phyloP scores from a whole-genome alignment of 805 yeast species.

The Dipodascus albidus region DNA sequence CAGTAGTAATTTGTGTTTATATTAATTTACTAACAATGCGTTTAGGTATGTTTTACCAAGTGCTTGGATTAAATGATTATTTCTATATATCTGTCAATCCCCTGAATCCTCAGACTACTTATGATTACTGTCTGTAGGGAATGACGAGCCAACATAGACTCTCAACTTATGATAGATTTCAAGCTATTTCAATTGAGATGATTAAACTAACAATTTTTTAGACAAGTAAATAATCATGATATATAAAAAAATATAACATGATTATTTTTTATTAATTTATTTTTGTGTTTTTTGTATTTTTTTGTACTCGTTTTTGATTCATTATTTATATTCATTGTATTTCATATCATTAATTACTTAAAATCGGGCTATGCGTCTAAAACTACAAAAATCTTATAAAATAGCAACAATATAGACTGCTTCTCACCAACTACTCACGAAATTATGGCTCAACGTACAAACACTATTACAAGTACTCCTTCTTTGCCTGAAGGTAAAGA shows the following conservation, averaged over 20 bases:
- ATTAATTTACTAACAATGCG: background rate
- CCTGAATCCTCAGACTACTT: background rate
- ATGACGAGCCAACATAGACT: background rate
- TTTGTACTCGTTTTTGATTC: too few relatives aligned
- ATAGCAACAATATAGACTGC: too few relatives aligned
- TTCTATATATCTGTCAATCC: slow-evolving; percentile 1
- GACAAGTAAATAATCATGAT: too few relatives aligned
- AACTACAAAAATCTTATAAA: too few relatives aligned
- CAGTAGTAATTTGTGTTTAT: background rate
- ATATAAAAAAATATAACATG: too few relatives aligned
- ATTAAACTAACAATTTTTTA: too few relatives aligned
- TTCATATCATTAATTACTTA: too few relatives aligned
- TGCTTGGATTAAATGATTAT: background rate
- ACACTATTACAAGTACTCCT: background rate
- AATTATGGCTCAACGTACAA: background rate
- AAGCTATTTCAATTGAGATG: too few relatives aligned
- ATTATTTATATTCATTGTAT: too few relatives aligned
- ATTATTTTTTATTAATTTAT: too few relatives aligned
- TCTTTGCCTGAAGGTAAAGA: background rate
- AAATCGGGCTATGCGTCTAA: too few relatives aligned
- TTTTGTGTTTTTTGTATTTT: too few relatives aligned
- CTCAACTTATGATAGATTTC: slow-evolving; percentile 1
- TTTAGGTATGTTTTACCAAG: background rate
- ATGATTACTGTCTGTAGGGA: background rate
- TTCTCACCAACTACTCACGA: background rate